Percentiles rank a stretch among this genome's conserved stretches.
Conservation (phyloP, 495 filamentous ascomycete species). For the Xylaria longipes region DNA sequence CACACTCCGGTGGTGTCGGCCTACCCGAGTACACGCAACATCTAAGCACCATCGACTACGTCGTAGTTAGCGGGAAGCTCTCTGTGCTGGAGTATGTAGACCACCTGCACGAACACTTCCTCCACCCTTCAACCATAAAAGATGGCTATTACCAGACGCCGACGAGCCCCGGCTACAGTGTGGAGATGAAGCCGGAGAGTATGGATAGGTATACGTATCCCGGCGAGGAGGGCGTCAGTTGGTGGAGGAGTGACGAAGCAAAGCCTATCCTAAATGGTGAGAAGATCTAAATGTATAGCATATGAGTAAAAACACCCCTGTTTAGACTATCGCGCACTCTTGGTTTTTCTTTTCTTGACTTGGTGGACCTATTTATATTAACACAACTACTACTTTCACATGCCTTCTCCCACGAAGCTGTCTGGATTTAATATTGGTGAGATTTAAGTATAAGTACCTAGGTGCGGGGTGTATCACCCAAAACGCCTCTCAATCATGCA, state of each 20-base stretch:
- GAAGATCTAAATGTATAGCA: constrained; percentile 49
- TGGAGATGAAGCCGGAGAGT: constrained; percentile 90
- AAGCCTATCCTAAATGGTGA: constrained; percentile 67
- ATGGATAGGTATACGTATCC: constrained; percentile 81
- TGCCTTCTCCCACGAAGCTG: not conserved
- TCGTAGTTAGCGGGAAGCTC: constrained; percentile 81
- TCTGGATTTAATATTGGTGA: not conserved
- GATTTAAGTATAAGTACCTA: not conserved
- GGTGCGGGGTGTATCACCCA: not conserved
- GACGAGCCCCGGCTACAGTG: constrained; percentile 80
- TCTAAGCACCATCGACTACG: constrained; percentile 91
- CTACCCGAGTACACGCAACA: constrained; percentile 96
- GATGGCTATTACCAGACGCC: constrained; percentile 91
- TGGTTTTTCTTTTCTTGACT: not conserved
- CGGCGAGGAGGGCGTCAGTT: constrained; percentile 76
- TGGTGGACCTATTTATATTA: not conserved
- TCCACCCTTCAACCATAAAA: constrained; percentile 78
- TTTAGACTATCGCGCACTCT: not conserved
- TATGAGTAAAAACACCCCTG: constrained; percentile 1
- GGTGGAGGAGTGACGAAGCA: constrained; percentile 80
- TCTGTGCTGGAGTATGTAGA: constrained; percentile 91
- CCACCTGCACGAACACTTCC: constrained; percentile 92
- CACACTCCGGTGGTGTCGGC: constrained; percentile 88
- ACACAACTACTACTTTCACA: not conserved
- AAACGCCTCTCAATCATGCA: not conserved